These are phyloP conservation scores for Nakaseomyces bracarensis DNA, from an alignment of 1,139 yeast species.

Conservation along the genomic window DNA sequence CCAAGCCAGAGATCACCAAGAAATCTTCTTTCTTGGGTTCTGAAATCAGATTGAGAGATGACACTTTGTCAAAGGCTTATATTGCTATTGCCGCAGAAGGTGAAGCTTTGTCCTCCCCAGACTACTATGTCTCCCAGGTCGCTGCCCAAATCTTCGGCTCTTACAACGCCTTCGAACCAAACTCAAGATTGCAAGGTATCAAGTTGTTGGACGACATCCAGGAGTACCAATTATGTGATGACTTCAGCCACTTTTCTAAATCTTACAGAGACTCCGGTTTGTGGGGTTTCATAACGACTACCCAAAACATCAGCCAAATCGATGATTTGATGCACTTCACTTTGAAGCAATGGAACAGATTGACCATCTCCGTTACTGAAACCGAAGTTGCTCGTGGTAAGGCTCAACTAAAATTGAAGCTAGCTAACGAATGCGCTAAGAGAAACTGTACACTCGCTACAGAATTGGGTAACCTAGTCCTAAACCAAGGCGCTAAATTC, in stretches of 20 bases:
- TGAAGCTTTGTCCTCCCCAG: conserved; percentile 54
- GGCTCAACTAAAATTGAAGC: conserved; percentile 54
- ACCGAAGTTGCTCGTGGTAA: conserved; percentile 75
- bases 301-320: conserved; percentile 48
- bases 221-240: conserved; percentile 66
- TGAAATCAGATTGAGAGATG: conserved; percentile 81
- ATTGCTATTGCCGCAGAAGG: conserved; percentile 67
- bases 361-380: conserved; percentile 63
- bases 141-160: conserved; percentile 65
- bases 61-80: conserved; percentile 73
- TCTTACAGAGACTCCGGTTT: conserved; percentile 72
- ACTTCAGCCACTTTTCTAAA: conserved; percentile 59
- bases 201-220: conserved; percentile 69
- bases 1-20: conserved; percentile 39
- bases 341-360: conserved; percentile 80
- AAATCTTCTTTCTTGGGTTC: conserved; percentile 65
- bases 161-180: conserved; percentile 46
- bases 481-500: conserved; percentile 53
- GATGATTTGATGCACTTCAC: conserved; percentile 76
- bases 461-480: conserved; percentile 52
- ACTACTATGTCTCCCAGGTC: conserved; percentile 61
- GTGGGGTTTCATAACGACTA: conserved; percentile 71
- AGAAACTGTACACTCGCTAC: conserved; percentile 45
- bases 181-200: conserved; percentile 65
- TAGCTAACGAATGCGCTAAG: conserved; percentile 43